These are phyloP conservation scores for Acarospora socialis DNA, from an alignment of 2,329 filamentous ascomycete genomes.

Conservation along the genomic window DNA sequence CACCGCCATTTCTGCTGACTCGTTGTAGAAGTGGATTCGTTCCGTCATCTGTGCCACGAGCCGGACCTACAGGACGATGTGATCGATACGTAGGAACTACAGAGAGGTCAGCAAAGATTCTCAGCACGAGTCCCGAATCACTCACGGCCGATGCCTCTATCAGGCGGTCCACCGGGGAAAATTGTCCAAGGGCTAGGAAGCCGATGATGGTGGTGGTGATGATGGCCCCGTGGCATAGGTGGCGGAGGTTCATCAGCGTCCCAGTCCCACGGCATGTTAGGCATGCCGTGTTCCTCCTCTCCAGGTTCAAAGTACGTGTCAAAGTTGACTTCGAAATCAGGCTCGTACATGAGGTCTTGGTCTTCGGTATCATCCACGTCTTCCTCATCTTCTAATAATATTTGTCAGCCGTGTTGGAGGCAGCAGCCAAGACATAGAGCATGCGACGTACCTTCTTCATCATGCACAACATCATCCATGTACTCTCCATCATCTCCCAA, in stretches of 20 bases:
- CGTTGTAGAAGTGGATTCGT: slow-evolving; percentile 75
- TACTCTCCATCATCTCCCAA: slow-evolving; percentile 22
- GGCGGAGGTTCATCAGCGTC: slow-evolving; percentile 36
- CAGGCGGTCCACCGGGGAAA: slow-evolving; percentile 43
- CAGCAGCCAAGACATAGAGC: slow-evolving; percentile 6
- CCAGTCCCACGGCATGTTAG: slow-evolving; percentile 35
- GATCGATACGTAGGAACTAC: slow-evolving; percentile 30
- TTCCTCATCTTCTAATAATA: slow-evolving; percentile 42
- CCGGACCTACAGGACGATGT: slow-evolving; percentile 30
- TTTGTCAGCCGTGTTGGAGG: slow-evolving; percentile 15
- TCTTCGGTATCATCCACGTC: slow-evolving; percentile 52
- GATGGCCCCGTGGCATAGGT: slow-evolving; percentile 20
- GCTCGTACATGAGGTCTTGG: slow-evolving; percentile 29
- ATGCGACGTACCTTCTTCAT: slow-evolving; percentile 27
- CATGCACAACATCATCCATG: slow-evolving; percentile 31
- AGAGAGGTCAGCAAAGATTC: slow-evolving; percentile 22
- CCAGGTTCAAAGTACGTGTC: slow-evolving; percentile 8
- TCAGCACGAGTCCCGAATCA: slow-evolving; percentile 3
- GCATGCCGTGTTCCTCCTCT: slow-evolving; percentile 30
- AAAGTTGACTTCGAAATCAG: slow-evolving; percentile 27
- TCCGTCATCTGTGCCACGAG: slow-evolving; percentile 59
- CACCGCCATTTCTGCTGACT: slow-evolving; percentile 20
- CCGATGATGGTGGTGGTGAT: slow-evolving; percentile 41
- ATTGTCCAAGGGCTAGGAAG: slow-evolving; percentile 49
- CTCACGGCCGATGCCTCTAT: slow-evolving; percentile 33